phyloP scores from a whole-genome alignment of 2,329 filamentous ascomycete genomes.

The Lasiodiplodia citricola region DNA sequence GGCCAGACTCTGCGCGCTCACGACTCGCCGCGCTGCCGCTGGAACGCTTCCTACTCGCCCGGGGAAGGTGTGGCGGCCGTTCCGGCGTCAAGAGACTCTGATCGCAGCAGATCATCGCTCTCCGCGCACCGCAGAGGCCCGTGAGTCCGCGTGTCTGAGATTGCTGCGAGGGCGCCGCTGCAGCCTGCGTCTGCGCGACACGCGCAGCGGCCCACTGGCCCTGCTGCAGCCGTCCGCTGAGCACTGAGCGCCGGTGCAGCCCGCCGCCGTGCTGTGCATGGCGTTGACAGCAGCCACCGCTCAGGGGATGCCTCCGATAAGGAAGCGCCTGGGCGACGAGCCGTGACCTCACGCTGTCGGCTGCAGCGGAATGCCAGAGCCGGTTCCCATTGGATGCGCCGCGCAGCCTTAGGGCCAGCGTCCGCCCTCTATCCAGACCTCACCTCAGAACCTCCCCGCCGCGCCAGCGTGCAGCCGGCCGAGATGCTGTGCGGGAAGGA shows the following conservation, averaged over 20 bases:
- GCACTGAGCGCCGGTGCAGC: constrained; percentile 1
- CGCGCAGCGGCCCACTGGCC: constrained; percentile 6
- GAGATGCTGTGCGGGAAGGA: neutral
- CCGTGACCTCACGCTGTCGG: neutral
- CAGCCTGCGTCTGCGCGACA: constrained; percentile 8
- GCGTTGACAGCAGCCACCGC: neutral
- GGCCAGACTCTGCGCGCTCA: constrained; percentile 5
- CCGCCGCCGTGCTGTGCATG: neutral
- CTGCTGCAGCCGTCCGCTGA: constrained; percentile 5
- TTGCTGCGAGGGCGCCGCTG: constrained; percentile 13
- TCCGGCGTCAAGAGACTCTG: constrained; percentile 21
- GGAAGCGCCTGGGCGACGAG: neutral
- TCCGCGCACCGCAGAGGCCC: neutral
- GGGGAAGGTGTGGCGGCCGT: constrained; percentile 18
- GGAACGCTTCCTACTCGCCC: constrained; percentile 20
- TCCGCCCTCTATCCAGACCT: constrained; percentile 13
- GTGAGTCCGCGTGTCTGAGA: constrained; percentile 25
- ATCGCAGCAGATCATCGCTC: constrained; percentile 16
- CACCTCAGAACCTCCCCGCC: constrained; percentile 3
- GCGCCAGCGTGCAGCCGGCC: constrained; percentile 1
- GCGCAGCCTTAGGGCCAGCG: neutral
- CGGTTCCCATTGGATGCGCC: constrained; percentile 1
- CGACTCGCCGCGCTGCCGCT: constrained; percentile 10
- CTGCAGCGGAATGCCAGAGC: neutral
- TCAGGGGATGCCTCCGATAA: constrained; percentile 17